Evolutionary conservation across 345 rosid species (phyloP).

Genomic region (Punica granatum): DNA sequence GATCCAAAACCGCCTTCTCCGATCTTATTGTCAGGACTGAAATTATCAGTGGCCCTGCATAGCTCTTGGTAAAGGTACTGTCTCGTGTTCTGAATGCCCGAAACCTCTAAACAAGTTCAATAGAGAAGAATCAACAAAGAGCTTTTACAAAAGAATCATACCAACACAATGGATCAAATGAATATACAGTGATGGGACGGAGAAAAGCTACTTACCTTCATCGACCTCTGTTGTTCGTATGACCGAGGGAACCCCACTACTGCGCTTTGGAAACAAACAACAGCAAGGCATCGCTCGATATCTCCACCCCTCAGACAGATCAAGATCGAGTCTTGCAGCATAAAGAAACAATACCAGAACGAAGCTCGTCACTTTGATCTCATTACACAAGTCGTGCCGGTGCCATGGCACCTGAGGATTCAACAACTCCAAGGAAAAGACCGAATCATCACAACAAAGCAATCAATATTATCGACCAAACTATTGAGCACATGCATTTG

Average conservation of each 20-base stretch:
- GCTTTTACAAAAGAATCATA: background rate
- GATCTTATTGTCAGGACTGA: slow-evolving; percentile 51
- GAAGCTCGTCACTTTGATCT: background rate
- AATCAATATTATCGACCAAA: background rate
- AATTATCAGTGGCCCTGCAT: slow-evolving; percentile 61
- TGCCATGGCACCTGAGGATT: background rate
- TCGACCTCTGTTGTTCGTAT: background rate
- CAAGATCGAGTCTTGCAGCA: background rate
- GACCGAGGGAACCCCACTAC: background rate
- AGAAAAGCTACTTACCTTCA: slow-evolving; percentile 3
- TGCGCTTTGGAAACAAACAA: background rate
- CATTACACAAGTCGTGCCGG: background rate
- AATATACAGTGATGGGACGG: background rate
- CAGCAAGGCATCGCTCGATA: slow-evolving; percentile 3
- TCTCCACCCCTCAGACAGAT: background rate
- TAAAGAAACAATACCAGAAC: background rate
- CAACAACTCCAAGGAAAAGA: background rate
- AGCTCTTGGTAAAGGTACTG: slow-evolving; percentile 60
- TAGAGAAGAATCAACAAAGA: background rate
- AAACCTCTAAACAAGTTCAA: slow-evolving; percentile 31
- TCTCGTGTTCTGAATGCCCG: slow-evolving; percentile 37
- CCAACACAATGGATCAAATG: background rate
- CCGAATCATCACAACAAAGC: background rate
- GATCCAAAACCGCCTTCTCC: slow-evolving; percentile 98
- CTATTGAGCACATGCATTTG: background rate